Percentiles rank a stretch among this genome's conserved stretches.
phyloP scores from a whole-genome alignment of 305 asterid genomes.

The Fraxinus dipetala region DNA sequence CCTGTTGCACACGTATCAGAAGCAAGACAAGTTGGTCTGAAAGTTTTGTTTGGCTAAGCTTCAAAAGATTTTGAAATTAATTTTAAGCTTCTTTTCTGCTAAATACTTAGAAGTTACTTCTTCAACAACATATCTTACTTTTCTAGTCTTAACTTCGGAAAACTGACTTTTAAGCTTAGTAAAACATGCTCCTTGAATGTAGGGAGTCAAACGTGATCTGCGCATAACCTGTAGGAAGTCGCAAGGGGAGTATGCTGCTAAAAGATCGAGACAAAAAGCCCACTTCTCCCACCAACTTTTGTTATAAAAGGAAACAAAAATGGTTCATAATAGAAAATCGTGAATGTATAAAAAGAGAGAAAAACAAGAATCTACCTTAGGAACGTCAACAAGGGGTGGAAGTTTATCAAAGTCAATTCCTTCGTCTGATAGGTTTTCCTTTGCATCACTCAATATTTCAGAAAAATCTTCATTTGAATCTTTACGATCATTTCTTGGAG shows the following conservation, averaged over 20 bases:
- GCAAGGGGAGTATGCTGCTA: neutral
- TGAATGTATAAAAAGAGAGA: neutral
- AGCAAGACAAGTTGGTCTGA: neutral
- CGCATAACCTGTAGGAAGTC: neutral
- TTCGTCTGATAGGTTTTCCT: conserved; percentile 32
- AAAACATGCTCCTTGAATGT: neutral
- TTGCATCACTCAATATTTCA: conserved; percentile 31
- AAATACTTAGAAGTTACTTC: neutral
- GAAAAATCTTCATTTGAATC: conserved; percentile 34
- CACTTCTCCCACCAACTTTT: neutral
- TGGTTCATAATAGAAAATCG: neutral
- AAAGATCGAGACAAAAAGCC: neutral
- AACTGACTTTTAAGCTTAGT: neutral
- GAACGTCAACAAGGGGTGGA: conserved; percentile 57
- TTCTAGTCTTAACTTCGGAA: neutral
- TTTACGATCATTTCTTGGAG: conserved; percentile 44
- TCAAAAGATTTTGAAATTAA: neutral
- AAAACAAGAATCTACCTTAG: conserved; percentile 48
- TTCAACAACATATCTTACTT: neutral
- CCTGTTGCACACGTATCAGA: neutral
- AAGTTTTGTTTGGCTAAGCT: neutral
- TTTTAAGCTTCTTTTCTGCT: neutral
- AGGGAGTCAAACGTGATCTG: neutral
- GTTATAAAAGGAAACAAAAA: neutral
- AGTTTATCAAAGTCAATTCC: conserved; percentile 62